These are phyloP conservation scores for Nakazawaea holstii DNA, from an alignment of 805 yeast species.

Conservation along the genomic window DNA sequence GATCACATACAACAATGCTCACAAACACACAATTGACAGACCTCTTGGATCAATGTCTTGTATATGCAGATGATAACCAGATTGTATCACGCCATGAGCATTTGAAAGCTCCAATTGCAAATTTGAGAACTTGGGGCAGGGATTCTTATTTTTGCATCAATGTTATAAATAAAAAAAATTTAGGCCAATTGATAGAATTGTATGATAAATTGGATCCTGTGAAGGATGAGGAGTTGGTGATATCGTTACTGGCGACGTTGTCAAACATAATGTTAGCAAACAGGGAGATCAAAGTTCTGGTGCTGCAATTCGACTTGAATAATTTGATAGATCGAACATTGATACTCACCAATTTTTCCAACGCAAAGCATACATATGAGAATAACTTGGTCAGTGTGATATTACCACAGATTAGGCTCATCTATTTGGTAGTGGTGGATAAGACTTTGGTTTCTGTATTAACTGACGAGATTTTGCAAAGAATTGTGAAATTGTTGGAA, in stretches of 20 bases:
- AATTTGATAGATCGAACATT: neutral
- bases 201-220: neutral
- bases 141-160: slow-evolving; percentile 5
- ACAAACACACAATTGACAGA: neutral
- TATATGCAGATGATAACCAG: neutral
- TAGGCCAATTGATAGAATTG: neutral
- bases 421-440: slow-evolving; percentile 7
- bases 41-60: neutral
- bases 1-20: neutral
- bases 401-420: slow-evolving; percentile 4
- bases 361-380: neutral
- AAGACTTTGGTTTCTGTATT: neutral
- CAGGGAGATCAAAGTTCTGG: neutral
- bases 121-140: slow-evolving; percentile 5
- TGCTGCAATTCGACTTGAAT: neutral
- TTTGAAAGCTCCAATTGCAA: neutral
- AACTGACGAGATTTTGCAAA: neutral
- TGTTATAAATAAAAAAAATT: neutral
- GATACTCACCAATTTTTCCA: neutral
- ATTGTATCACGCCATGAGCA: neutral
- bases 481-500: neutral
- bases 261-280: slow-evolving; percentile 5
- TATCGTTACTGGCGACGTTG: slow-evolving; percentile 4
- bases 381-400: neutral
- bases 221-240: neutral